Evolutionary conservation across 192 early-diverging fungal species (phyloP).

Genomic region (Rhizoclosmatium sp.): DNA sequence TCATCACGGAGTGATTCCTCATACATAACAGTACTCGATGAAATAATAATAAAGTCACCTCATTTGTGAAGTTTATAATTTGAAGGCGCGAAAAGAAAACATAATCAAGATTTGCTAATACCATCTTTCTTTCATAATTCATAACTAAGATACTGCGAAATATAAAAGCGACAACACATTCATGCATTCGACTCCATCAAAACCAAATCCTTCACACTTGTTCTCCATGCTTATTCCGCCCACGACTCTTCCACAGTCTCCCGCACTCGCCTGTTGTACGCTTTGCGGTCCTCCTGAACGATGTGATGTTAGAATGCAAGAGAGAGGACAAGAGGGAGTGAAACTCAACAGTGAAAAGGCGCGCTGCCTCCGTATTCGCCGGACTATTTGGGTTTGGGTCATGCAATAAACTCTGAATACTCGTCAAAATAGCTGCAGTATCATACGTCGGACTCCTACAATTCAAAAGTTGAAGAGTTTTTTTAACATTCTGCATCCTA

Average conservation of each 20-base stretch:
- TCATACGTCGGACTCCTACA: slow-evolving; percentile 88
- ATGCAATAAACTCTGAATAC: slow-evolving; percentile 94
- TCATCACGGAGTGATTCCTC: no score
- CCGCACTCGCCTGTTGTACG: slow-evolving; percentile 88
- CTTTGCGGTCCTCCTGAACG: slow-evolving; percentile 85
- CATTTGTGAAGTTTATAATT: no score
- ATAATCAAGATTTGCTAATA: no score
- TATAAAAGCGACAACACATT: no score
- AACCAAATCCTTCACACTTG: no score
- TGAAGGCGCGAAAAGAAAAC: no score
- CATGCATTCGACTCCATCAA: no score
- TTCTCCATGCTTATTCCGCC: slow-evolving; percentile 47
- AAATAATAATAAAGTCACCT: no score
- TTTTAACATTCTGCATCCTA: neutral
- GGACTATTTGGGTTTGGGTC: slow-evolving; percentile 98
- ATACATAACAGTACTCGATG: no score
- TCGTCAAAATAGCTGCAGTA: slow-evolving; percentile 91
- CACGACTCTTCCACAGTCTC: slow-evolving; percentile 93
- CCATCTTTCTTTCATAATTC: no score
- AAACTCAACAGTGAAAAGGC: slow-evolving; percentile 68
- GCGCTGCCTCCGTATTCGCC: slow-evolving; percentile 96
- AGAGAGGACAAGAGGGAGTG: neutral
- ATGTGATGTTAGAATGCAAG: neutral
- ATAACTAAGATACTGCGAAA: no score
- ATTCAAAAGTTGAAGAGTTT: neutral